Percentiles rank a stretch among this genome's conserved stretches.
phyloP scores from a whole-genome alignment of 352 stramenopile species.

The Thalassiosira sp. region DNA sequence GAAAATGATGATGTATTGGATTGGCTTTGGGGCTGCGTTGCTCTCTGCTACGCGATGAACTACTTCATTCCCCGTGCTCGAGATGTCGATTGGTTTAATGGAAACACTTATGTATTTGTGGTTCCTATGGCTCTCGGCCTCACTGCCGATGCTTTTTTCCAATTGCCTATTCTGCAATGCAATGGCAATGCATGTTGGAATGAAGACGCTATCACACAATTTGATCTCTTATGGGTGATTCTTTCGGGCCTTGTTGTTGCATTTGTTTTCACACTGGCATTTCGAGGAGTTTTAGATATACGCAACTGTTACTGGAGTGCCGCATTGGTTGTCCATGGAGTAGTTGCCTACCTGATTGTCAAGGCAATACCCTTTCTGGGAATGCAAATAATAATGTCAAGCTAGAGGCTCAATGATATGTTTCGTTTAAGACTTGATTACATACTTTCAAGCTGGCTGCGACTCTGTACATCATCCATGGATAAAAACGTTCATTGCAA shows the following conservation, averaged over 20 bases:
- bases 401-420: background rate
- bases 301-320: conserved; percentile 31
- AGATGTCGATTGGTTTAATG: conserved; percentile 43
- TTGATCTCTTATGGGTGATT: conserved; percentile 32
- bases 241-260: conserved; percentile 42
- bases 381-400: conserved; percentile 22
- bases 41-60: conserved; percentile 20
- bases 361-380: conserved; percentile 23
- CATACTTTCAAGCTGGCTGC: background rate
- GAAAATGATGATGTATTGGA: background rate
- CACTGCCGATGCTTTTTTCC: conserved; percentile 34
- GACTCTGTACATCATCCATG: background rate
- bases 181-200: conserved; percentile 24
- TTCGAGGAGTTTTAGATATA: conserved; percentile 33
- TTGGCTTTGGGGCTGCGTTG: conserved; percentile 21
- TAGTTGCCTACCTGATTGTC: conserved; percentile 26
- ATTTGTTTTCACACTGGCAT: conserved; percentile 52
- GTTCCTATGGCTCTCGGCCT: conserved; percentile 51
- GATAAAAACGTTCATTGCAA: conserved; percentile 1
- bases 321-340: conserved; percentile 23
- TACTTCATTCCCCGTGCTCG: conserved; percentile 18
- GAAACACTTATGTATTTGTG: conserved; percentile 57
- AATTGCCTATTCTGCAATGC: conserved; percentile 29
- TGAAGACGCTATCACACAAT: conserved; percentile 20
- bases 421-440: background rate